Percentiles rank a stretch among this genome's conserved stretches.
phyloP scores from a whole-genome alignment of 78 protist genomes.

The slime mould (Dictyostelium discoideum) region dicty_2.7 NC_007088.5:5284501-5285000 shows the following conservation, averaged over 20 bases:
- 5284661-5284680: not conserved
- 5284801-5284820: not conserved
- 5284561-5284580: not conserved
- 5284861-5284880: not conserved
- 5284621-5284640: not conserved
- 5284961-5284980: not conserved
- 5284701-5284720: not conserved
- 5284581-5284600: not conserved
- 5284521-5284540: not conserved
- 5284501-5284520: not conserved
- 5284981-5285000: slow-evolving; percentile 7
- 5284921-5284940: too few species aligned
- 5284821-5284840: not conserved
- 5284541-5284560: not conserved
- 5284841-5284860: slow-evolving; percentile 17
- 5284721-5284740: not conserved
- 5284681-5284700: slow-evolving; percentile 1
- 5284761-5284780: not conserved
- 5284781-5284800: not conserved
- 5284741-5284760: not conserved
- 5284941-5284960: not conserved
- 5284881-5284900: not conserved
- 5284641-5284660: not conserved
- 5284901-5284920: not conserved
- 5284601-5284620: not conserved